Evolutionary conservation across 106 monocot genomes (phyloP), one percentile per base, ranked within the genome.

Genomic region (Allium sativum): DNA sequence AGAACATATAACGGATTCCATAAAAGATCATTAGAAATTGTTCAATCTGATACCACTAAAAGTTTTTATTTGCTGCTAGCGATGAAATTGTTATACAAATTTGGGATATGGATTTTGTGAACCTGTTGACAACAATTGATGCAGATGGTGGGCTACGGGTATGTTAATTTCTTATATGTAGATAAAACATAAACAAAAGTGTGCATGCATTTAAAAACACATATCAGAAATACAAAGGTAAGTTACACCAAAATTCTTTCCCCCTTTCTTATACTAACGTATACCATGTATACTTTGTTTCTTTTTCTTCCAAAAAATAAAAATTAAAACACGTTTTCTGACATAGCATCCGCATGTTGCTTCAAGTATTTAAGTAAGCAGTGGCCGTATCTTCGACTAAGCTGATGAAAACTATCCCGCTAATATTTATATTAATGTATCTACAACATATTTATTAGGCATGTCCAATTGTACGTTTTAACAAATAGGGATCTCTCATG

Each of bases 401-500:
- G n/a, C n/a, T n/a, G n/a, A n/a, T n/a, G n/a, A n/a, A n/a, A n/a
- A n/a, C n/a, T n/a, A n/a, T n/a, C n/a, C n/a, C n/a, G n/a, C n/a
- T n/a, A n/a, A n/a, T n/a, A n/a, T n/a, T n/a, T n/a, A n/a, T n/a
- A n/a, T n/a, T 60, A 5, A n/a, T 13, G 13, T 15, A 45, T 45
- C 1, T 42, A 7, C 18, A 31, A 64, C 13, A 47, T 42, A 12
- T 45, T 9, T 62, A 61, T 10, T 54, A 80, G 84, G 80, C 74
- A 64, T 76, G 76, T 60, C 84, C 89, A 53, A 62, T 75, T 0
- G 75, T 89, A 52, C 80, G 89, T 53, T 89, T 89, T 44, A 89
- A 89, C 71, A 89, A 84, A 50, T 76, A 79, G 10, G 89, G 89
- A 7, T 65, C 81, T 13, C 22, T 89, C 18, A 54, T 89, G 57